Evolutionary conservation across 305 asterid species (phyloP), one percentile per base, ranked within the genome.

Genomic region (Lippia alba): DNA sequence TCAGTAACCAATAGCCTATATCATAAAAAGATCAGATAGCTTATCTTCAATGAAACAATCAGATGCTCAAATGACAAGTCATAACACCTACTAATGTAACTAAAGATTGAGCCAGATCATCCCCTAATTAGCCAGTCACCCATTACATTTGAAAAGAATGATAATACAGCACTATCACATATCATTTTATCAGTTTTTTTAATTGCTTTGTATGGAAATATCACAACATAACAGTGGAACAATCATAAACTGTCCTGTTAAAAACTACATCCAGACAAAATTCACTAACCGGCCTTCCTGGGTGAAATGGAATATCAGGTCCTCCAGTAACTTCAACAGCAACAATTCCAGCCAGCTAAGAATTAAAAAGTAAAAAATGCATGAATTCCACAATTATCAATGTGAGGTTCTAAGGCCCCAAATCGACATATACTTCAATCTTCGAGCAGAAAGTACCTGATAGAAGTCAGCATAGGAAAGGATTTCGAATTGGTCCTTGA

Each of bases 261-360:
- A 14, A 56, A 12, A 51, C 60, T 4, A n/a, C 24, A 9, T 8
- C 3, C 15, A 45, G 20, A 6, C 6, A 8, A 51, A 32, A 17
- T 50, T 49, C 49, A 81, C 91, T 70, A 53, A 89, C 99, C 90
- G 80, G 79, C 73, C 99, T 90, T 69, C 99, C 97, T 6, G 98
- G 96, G 82, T 94, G 99, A 82, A 94, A 94, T 49, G 96, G 94
- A 76, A 94, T 76, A 11, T 90, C 99, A 59, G 99, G 99, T 66
- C 99, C 98, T 41, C 98, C 99, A 11, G 98, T 88, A 60, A 92
- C 72, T 79, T 94, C 96, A 56, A 94, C 98, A 41, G 94, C 99
- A 66, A 92, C 99, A 66, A 92, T 91, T 49, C 96, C 99, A 78
- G 97, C 99, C 87, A 94, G 79, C 99, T 94, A 74, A 44, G 20